These are phyloP conservation scores for Scheffersomyces coipomensis DNA, from an alignment of 805 yeast genomes.

Conservation along the genomic window DNA sequence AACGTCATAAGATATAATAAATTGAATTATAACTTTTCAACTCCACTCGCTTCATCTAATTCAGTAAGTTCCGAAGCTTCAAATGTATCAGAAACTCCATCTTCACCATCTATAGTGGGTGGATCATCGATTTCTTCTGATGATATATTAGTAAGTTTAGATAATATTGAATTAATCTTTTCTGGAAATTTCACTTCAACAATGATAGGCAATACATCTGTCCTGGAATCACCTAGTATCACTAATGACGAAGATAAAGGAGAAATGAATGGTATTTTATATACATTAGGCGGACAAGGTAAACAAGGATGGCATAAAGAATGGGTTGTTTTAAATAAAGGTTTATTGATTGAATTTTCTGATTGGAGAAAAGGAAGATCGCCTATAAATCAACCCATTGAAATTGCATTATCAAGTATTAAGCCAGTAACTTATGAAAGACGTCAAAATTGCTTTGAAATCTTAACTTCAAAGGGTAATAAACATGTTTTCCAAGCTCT, in stretches of 20 bases:
- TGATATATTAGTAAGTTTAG: slow-evolving; percentile 17
- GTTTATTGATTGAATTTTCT: slow-evolving; percentile 65
- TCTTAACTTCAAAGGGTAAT: slow-evolving; percentile 63
- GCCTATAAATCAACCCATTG: slow-evolving; percentile 65
- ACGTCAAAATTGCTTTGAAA: slow-evolving; percentile 66
- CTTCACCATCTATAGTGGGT: slow-evolving; percentile 1
- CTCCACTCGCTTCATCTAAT: neutral
- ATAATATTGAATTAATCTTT: slow-evolving; percentile 30
- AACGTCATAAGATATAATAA: slow-evolving; percentile 25
- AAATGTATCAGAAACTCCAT: slow-evolving; percentile 5
- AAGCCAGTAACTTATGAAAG: slow-evolving; percentile 48
- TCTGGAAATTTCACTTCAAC: slow-evolving; percentile 9
- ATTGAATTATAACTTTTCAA: slow-evolving; percentile 13
- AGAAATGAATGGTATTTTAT: slow-evolving; percentile 49
- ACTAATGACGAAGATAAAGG: slow-evolving; percentile 22
- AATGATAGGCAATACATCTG: slow-evolving; percentile 2
- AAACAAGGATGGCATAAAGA: slow-evolving; percentile 83
- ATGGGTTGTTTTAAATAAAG: slow-evolving; percentile 76
- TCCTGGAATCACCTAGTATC: slow-evolving; percentile 2
- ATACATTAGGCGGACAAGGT: slow-evolving; percentile 58
- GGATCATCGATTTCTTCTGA: slow-evolving; percentile 6
- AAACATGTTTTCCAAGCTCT: slow-evolving; percentile 76
- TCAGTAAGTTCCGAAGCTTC: neutral
- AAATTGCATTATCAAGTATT: slow-evolving; percentile 64
- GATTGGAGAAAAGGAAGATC: slow-evolving; percentile 76